Base-by-base conservation (phyloP, 352 stramenopile species). In the Elongisporangium anandrum region DNA sequence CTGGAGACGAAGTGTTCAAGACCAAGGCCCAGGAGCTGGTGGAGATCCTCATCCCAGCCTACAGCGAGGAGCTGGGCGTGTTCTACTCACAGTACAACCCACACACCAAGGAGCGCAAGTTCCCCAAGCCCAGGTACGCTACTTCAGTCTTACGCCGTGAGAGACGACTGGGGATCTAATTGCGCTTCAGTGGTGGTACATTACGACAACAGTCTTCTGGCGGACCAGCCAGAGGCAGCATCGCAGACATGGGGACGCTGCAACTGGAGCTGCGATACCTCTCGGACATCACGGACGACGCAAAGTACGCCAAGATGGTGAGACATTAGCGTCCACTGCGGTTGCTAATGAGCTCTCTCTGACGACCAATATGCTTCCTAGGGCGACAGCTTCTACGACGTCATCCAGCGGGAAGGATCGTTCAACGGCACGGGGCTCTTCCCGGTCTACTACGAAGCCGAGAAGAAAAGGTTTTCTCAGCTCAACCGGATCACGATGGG, bases 21-120 rank as follows among this genome's bases (percentile, higher is more conserved):
- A 69, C 91, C 13, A 96, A 98, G 60, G 97, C 97, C 13, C 60
- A 83, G 26, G 94, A 99, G 68, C 81, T 99, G 49, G 96, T 93
- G 58, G 80, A 97, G 26, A 60, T 92, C 49, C 72, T 99, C 1
- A 63, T 93, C 17, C 83, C 83, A 45, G 88, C 96, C 5, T 99
- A 98, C 66, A 69, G 97, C 39, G 85, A 86, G 9, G 60, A 76
- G 19, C 88, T 90, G 24, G 94, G 96, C 20, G 87, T 99, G 26
- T 98, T 97, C 22, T 93, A 90, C 64, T 90, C 83, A 17, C 65
- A 89, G 24, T 84, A 97, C 22, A 97, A 98, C 61, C 85, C 98
- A 16, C 76, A 90, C 52, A 89, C 81, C 4, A 77, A 88, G 57
- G 26, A 72, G 13, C 49, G 22, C 29, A 41, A 41, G 29, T 41